Base-by-base conservation (phyloP, 73 alveolate genomes). In the Diophrys appendiculata region DNA sequence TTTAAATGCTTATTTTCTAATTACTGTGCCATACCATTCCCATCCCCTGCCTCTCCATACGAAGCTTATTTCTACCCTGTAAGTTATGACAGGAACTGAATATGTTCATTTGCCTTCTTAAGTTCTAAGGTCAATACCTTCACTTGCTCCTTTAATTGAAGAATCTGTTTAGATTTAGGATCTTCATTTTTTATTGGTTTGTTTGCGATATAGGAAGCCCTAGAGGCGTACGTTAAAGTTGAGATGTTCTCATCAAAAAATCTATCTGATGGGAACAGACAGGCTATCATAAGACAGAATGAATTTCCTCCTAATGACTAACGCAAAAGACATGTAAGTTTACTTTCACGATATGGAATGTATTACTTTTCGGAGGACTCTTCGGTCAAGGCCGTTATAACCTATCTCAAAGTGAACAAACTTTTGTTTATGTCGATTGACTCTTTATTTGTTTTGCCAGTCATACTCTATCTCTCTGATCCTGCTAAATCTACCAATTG, bases 401-500 rank as follows among this genome's bases (percentile, higher is more conserved):
- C 78, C 79, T 96, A 91, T 52, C 99, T 92, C 69, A 96, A 88
- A 1, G 99, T 95, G 73, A 95, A 93, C 30, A 96, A 88, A 29
- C 97, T 88, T 83, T 96, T 96, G 89, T 96, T 96, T 1, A 96
- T 96, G 78, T 96, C 98, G 27, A 97, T 95, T n/a, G 97, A 89
- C 88, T 96, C 99, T 80, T 96, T 93, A 22, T 88, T 83, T 60
- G 82, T 84, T 74, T 87, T 83, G 23, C 98, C 97, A 76, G 89
- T 90, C 28, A 92, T 92, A 43, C 93, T 92, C 52, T 90, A 90
- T 71, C 98, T 85, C 73, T 97, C 99, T 69, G 98, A 90, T 14
- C 99, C 99, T 23, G 99, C 99, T 75, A 97, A 86, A 86, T 97
- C 99, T 1, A 96, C 98, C 55, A 97, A 77, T 73, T 95, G 92